Evolutionary conservation across 495 filamentous ascomycete species (phyloP), one percentile per base, ranked within the genome.

Genomic region (Penicillium subrubescens): DNA sequence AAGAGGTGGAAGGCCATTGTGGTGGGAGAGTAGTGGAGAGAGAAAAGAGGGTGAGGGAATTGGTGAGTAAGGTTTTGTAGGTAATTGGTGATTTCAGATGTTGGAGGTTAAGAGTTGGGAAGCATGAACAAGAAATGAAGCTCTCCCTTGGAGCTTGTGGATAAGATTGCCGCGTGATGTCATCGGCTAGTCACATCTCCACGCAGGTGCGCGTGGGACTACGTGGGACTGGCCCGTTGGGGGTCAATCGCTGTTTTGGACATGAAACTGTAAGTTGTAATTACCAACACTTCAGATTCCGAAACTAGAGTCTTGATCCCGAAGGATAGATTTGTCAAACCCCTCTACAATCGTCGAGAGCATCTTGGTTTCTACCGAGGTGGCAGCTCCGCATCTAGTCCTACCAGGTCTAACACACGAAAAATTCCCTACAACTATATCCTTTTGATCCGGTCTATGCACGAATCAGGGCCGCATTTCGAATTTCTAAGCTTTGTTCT

Each of bases 1-100:
- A 79, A 75, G 50, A 80, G 46, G 37, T 63, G 57, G 46, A 73
- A 69, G 35, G 74, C 56, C 72, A 78, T 78, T 58, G 23, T 71
- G 66, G 53, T 11, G 2, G 27, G 17, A 29, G 23, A 4, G 15
- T n/a, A n/a, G n/a, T n/a, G 56, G 14, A 7, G 10, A 41, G 43
- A 6, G 39, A 12, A 5, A 3, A 17, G 37, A 41, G 15, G 37
- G 37, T 17, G 11, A 17, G 35, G 3, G 35, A 4, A 43, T 59
- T 44, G n/a, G 6, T 8, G n/a, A n/a, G 19, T 21, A 41, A 48
- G 12, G 41, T 7, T 25, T 8, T 50, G n/a, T 12, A 33, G 57
- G n/a, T 56, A 37, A 12, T 33, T 11, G 31, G 8, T 21, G 53
- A 56, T 4, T 4, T 33, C 31, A 19, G 53, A 37, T 8, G 7